Conservation (phyloP, 1,284 basidiomycete species). For the Sporisorium reilianum region DNA sequence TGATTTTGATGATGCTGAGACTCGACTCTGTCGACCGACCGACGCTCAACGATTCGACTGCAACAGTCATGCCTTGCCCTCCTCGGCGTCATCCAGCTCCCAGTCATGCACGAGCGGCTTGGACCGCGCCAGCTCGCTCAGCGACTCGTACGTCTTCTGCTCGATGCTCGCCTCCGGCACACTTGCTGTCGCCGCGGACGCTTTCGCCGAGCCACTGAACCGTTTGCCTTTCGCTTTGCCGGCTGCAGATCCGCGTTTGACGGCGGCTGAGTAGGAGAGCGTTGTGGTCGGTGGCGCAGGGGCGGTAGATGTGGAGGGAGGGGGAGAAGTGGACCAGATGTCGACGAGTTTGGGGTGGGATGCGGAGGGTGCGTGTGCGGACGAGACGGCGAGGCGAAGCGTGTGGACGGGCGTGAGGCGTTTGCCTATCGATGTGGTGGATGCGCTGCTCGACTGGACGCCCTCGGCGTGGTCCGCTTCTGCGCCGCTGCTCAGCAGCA, state of each 20-base stretch:
- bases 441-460: not conserved
- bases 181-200: not conserved
- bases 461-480: not conserved
- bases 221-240: constrained; percentile 8
- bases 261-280: constrained; percentile 37
- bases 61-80: not conserved
- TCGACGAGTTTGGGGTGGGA: constrained; percentile 22
- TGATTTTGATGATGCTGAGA: not conserved
- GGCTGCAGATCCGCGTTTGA: constrained; percentile 7
- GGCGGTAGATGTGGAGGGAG: not conserved
- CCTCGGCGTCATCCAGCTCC: constrained; percentile 22
- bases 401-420: constrained; percentile 30
- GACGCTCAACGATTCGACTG: too few species aligned
- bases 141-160: constrained; percentile 26
- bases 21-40: too few species aligned
- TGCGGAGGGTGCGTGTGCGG: not conserved
- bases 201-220: not conserved
- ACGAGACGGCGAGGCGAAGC: constrained; percentile 7
- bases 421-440: not conserved
- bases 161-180: constrained; percentile 11
- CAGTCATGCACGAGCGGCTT: constrained; percentile 33
- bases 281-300: not conserved
- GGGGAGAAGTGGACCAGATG: constrained; percentile 23
- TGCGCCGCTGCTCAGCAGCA: not conserved
- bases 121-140: constrained; percentile 1